Conservation (phyloP, 1,139 yeast species). For the Geotrichum phurueaensis region DNA sequence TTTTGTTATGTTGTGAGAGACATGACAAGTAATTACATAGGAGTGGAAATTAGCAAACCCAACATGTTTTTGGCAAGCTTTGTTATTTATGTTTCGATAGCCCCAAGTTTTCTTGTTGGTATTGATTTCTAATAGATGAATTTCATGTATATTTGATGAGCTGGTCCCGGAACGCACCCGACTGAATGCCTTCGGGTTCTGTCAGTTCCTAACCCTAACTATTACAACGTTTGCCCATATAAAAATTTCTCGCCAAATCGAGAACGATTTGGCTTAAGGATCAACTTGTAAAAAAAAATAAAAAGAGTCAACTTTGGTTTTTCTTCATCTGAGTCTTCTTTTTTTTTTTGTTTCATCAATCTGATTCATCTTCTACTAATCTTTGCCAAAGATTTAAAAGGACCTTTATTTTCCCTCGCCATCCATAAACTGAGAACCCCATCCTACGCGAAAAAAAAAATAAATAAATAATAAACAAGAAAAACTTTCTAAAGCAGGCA, state of each 20-base stretch:
- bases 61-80: too few relatives aligned
- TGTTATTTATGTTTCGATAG: too few relatives aligned
- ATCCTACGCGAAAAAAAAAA: not conserved
- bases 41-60: too few relatives aligned
- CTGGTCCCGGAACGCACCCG: not conserved
- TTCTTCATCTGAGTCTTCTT: not conserved
- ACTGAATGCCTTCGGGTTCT: not conserved
- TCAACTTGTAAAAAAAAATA: not conserved
- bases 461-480: not conserved
- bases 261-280: not conserved
- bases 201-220: not conserved
- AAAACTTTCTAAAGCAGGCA: not conserved
- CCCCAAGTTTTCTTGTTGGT: too few relatives aligned
- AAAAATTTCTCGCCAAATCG: not conserved
- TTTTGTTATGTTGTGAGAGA: too few relatives aligned
- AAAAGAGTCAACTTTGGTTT: not conserved
- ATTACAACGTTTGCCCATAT: not conserved
- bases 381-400: not conserved
- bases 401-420: not conserved
- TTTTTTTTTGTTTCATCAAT: not conserved
- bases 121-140: not conserved
- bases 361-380: not conserved
- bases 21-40: too few relatives aligned
- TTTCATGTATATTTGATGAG: too few relatives aligned
- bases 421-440: not conserved